Evolutionary conservation across 2,329 filamentous ascomycete genomes (phyloP), one percentile per base, ranked within the genome.

Genomic region (Orbilia brochopaga): DNA sequence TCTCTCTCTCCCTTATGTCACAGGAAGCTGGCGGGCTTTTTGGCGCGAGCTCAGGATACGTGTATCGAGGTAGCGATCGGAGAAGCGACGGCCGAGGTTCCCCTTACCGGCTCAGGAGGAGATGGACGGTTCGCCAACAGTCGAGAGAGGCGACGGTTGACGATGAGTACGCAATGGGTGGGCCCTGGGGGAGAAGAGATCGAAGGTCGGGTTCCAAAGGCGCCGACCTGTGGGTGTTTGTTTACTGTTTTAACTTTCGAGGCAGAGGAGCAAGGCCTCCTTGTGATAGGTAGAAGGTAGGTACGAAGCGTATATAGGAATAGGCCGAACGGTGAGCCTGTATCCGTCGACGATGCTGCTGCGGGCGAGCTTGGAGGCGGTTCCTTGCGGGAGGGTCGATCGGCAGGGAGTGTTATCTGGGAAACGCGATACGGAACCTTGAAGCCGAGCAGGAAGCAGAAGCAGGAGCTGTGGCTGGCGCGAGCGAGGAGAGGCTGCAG

Each of bases 291-390:
- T 30, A 27, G 11, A 32, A 51, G 37, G 13, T 13, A 42, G 37
- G 37, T 30, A 27, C 15, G 44, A 51, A 50, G 42, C 21, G 56
- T 2, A 32, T 57, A 53, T 63, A 55, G 30, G 48, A 56, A 56
- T 55, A 30, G 37, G 64, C 55, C 37, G 32, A 54, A 54, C 55
- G 30, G 59, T 56, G 54, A 55, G 8, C 46, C 54, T 72, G 67
- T 65, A 65, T 57, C 60, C 50, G 67, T 21, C 44, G 44, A 48
- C 56, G 67, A 55, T 52, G 60, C 56, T 60, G 59, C 46, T 37
- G 66, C 51, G 52, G 52, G 40, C 32, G 37, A 65, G 67, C 60
- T 61, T 48, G 51, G 30, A 56, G 21, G 50, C 42, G 35, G 35
- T 57, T 60, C 67, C 55, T 60, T 59, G 19, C 32, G 51, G 40